Conservation (phyloP, 768 basidiomycete species). For the Suillus hirtellus region DNA sequence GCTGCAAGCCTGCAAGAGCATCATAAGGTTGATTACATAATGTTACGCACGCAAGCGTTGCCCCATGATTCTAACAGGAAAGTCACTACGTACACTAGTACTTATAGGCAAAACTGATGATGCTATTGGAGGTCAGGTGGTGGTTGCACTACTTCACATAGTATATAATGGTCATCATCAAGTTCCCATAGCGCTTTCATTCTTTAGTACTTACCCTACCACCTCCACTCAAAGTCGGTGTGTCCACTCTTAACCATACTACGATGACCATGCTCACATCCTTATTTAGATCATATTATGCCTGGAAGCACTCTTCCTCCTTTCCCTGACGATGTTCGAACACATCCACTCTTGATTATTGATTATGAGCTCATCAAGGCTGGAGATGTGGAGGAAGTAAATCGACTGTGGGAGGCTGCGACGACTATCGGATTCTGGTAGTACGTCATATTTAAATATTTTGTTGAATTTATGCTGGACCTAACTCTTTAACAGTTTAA, state of each 20-base stretch:
- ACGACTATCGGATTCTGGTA: slow-evolving; percentile 56
- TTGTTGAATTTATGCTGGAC: neutral
- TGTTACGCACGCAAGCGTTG: too few relatives aligned
- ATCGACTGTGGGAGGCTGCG: slow-evolving; percentile 49
- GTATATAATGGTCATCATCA: neutral
- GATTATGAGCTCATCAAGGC: slow-evolving; percentile 41
- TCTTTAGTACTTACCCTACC: neutral
- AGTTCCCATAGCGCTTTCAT: neutral
- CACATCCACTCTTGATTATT: slow-evolving; percentile 48
- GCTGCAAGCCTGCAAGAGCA: too few relatives aligned
- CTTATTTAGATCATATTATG: slow-evolving; percentile 31
- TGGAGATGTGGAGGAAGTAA: slow-evolving; percentile 38
- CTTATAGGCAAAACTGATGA: too few relatives aligned
- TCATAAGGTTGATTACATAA: too few relatives aligned
- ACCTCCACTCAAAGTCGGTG: neutral
- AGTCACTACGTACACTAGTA: too few relatives aligned
- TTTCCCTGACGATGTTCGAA: slow-evolving; percentile 46
- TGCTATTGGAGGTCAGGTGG: neutral
- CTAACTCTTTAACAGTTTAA: slow-evolving; percentile 32
- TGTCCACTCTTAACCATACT: neutral
- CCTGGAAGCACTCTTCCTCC: slow-evolving; percentile 36
- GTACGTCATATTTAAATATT: slow-evolving; percentile 31
- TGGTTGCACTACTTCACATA: neutral
- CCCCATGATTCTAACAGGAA: too few relatives aligned
- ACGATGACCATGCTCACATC: too few relatives aligned